Evolutionary conservation across 202 grass and related monocot genomes (phyloP), one percentile per base, ranked within the genome.

Genomic region (Panicum virgatum): DNA sequence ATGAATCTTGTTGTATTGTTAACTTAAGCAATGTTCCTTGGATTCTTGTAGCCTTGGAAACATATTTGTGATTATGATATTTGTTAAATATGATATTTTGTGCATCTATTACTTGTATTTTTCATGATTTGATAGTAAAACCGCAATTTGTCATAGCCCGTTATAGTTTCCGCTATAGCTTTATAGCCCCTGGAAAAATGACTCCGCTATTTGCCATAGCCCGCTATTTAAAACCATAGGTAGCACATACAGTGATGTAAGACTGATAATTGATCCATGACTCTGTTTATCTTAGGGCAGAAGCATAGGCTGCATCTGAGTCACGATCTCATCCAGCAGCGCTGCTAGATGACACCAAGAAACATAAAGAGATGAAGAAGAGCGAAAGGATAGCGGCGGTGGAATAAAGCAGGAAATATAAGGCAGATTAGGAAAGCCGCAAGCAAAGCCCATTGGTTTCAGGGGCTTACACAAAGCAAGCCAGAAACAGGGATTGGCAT

Each of bases 351-450:
- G 75, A 66, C 80, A 82, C 15, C 57, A 69, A 51, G 38, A 84
- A 80, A 66, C 47, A 90, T 67, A 69, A 72, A 74, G 53, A 83
- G 26, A 60, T 37, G 80, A 83, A 75, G 43, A 76, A 43, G 13
- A 73, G 50, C 59, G 1, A 45, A 72, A 85, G 44, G 65, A 78
- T 62, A 84, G 59, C 65, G 60, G 57, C 69, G 54, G 61, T 27
- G 50, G 77, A 71, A 88, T 75, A 85, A 88, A 79, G 89, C 62
- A 12, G 43, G 57, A 75, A 73, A 52, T 19, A 10, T 9, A 61
- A 84, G 13, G 22, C 34, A 69, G 44, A 86, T 30, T 36, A 87
- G 77, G 72, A 91, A 85, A 80, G 66, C 78, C 66, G 72, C 61
- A 63, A 78, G 62, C 67, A 79, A 82, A 73, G 48, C 76, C 59